These are phyloP conservation scores for Ceratonia siliqua DNA, from an alignment of 306 rosid genomes.

Conservation along the genomic window DNA sequence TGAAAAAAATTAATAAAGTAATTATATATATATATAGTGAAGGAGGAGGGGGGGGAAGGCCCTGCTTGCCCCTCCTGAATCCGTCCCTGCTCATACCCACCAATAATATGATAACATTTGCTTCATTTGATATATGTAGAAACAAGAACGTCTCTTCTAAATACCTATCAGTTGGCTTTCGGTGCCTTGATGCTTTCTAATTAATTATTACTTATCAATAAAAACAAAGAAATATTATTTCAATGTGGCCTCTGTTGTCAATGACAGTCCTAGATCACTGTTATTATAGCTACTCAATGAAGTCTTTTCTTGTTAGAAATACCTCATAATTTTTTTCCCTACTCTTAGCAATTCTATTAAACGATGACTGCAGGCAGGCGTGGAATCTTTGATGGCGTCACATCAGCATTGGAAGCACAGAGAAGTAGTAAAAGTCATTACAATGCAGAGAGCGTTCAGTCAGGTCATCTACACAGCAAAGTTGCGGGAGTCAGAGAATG, in stretches of 20 bases:
- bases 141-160: neutral
- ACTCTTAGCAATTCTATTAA: constrained; percentile 14
- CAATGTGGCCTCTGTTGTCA: neutral
- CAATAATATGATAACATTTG: neutral
- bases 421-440: constrained; percentile 84
- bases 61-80: too few species aligned
- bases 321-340: neutral
- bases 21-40: too few species aligned
- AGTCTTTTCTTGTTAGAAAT: neutral
- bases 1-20: too few species aligned
- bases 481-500: constrained; percentile 70
- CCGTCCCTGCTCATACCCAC: too few species aligned
- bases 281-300: neutral
- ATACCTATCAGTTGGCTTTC: neutral
- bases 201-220: neutral
- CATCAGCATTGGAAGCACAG: constrained; percentile 91
- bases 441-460: constrained; percentile 65
- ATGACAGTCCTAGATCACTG: neutral
- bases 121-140: neutral
- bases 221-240: neutral
- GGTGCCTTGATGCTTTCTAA: neutral
- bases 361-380: constrained; percentile 70
- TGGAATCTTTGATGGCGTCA: constrained; percentile 82
- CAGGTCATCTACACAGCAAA: constrained; percentile 69
- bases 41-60: too few species aligned